Conservation (phyloP, 2,329 filamentous ascomycete genomes). For the Capronia epimyces region DNA sequence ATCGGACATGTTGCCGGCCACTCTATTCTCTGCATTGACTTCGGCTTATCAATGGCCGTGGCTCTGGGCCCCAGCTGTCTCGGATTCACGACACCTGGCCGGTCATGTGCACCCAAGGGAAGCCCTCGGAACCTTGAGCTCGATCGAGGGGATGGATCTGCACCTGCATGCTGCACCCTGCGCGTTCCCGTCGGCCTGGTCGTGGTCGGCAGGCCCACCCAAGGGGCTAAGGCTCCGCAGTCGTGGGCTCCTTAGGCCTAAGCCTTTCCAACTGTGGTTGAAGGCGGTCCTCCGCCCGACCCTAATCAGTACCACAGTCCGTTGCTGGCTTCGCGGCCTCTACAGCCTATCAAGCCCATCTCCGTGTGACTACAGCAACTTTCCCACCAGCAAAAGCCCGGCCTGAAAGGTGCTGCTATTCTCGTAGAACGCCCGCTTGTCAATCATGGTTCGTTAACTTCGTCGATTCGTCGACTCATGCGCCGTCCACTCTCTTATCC, state of each 20-base stretch:
- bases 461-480: constrained; percentile 2
- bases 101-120: constrained; percentile 6
- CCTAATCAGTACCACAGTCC: too few species aligned
- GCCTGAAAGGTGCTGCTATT: neutral
- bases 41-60: neutral
- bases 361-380: neutral
- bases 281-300: neutral
- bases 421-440: neutral
- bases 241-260: too few species aligned
- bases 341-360: neutral
- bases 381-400: neutral
- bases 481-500: constrained; percentile 21
- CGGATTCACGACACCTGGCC: neutral
- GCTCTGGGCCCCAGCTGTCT: neutral
- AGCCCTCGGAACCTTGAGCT: neutral
- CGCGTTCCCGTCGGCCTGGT: neutral
- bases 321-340: neutral
- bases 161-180: constrained; percentile 2
- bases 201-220: neutral
- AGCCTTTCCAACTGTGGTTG: neutral
- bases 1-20: too few species aligned
- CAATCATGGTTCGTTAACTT: neutral
- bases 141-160: constrained; percentile 2
- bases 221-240: neutral
- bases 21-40: too few species aligned